Percentiles rank a stretch among this genome's conserved stretches.
Conservation (phyloP, 768 basidiomycete species). For the Hypholoma sublateritium region DNA sequence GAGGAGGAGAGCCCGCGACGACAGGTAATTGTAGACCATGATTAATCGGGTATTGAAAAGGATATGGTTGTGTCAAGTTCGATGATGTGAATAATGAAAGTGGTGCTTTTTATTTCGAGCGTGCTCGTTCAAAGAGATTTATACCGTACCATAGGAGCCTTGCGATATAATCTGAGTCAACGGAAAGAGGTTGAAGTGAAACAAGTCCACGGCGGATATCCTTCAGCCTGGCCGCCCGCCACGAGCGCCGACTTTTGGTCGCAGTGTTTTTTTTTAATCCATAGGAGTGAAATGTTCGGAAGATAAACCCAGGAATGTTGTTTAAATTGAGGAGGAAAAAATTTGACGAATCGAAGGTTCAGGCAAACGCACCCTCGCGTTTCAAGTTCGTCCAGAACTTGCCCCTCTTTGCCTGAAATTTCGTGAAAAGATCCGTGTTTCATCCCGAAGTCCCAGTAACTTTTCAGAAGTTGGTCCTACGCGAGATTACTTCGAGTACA, state of each 20-base stretch:
- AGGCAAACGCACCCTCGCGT: too few species aligned
- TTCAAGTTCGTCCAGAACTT: too few species aligned
- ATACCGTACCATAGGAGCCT: constrained; percentile 19
- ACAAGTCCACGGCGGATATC: not conserved
- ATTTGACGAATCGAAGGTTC: too few species aligned
- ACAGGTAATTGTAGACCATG: constrained; percentile 31
- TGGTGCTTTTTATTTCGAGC: not conserved
- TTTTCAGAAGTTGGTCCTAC: not conserved
- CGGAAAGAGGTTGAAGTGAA: constrained; percentile 4
- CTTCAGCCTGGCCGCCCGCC: not conserved
- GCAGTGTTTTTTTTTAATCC: too few species aligned
- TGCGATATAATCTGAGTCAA: constrained; percentile 15
- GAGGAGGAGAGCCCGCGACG: constrained; percentile 22
- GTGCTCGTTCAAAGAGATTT: not conserved
- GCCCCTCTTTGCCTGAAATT: not conserved
- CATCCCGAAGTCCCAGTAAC: not conserved
- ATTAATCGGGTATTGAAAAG: constrained; percentile 19
- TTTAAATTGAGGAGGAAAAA: too few species aligned
- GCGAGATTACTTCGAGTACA: not conserved
- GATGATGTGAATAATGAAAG: constrained; percentile 13
- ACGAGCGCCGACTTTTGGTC: not conserved
- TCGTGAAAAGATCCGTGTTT: not conserved
- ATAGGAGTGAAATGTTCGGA: too few species aligned
- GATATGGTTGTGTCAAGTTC: too few species aligned
- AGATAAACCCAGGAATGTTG: too few species aligned